Percentiles rank a stretch among this genome's conserved stretches.
phyloP scores from a whole-genome alignment of 2,329 filamentous ascomycete species.

The Arachnomyces sp. region DNA sequence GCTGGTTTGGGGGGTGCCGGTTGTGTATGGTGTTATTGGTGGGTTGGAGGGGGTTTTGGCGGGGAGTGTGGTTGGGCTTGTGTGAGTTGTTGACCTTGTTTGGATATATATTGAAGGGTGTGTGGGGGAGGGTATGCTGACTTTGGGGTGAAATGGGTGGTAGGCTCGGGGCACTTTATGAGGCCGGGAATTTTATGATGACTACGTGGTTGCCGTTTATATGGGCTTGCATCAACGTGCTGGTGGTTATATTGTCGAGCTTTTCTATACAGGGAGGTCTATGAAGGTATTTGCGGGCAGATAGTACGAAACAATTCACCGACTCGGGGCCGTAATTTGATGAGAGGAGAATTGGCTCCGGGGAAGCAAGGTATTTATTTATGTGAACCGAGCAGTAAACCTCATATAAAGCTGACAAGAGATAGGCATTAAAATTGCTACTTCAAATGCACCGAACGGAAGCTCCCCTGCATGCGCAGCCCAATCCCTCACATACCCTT shows the following conservation, averaged over 20 bases:
- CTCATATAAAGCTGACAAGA: too few species aligned
- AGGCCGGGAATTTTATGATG: conserved; percentile 77
- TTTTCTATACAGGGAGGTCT: conserved; percentile 89
- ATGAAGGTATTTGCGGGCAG: conserved; percentile 34
- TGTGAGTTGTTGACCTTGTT: conserved; percentile 48
- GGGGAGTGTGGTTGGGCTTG: conserved; percentile 69
- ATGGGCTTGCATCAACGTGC: conserved; percentile 76
- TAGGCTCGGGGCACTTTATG: conserved; percentile 72
- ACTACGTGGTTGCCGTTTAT: conserved; percentile 89
- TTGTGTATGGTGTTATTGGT: conserved; percentile 62
- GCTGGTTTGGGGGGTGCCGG: conserved; percentile 60
- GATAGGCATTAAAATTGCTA: too few species aligned
- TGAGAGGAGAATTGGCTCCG: too few species aligned
- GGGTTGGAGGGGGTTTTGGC: conserved; percentile 69
- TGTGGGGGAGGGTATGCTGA: conserved; percentile 9
- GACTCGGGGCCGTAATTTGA: too few species aligned
- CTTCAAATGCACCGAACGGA: too few species aligned
- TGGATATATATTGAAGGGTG: not conserved
- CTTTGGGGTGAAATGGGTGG: conserved; percentile 1
- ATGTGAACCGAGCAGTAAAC: too few species aligned
- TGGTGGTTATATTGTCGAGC: conserved; percentile 75
- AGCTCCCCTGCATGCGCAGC: too few species aligned
- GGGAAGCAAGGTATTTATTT: not conserved
- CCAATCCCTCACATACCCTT: too few species aligned
- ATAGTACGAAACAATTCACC: not conserved